These are phyloP conservation scores for Amyloporia xantha DNA, from an alignment of 768 basidiomycete genomes.

Conservation along the genomic window DNA sequence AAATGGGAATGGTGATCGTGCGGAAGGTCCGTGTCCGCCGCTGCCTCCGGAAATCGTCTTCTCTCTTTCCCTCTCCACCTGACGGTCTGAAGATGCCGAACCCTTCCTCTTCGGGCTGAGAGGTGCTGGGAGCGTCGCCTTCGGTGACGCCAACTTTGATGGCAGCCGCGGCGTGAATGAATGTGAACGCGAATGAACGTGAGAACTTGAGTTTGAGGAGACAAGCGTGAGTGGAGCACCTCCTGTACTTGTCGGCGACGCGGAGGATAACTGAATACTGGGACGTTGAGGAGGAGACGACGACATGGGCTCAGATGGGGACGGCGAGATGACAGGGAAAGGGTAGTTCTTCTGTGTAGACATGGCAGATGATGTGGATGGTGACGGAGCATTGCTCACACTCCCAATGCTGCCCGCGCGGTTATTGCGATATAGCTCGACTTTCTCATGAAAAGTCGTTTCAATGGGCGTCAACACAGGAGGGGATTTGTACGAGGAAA, in stretches of 20 bases:
- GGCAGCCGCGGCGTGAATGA: slow-evolving; percentile 68
- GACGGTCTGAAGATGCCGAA: slow-evolving; percentile 32
- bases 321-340: slow-evolving; percentile 24
- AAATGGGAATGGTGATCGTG: slow-evolving; percentile 27
- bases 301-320: slow-evolving; percentile 25
- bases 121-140: slow-evolving; percentile 35
- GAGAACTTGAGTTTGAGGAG: slow-evolving; percentile 23
- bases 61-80: slow-evolving; percentile 29
- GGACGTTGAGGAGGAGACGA: slow-evolving; percentile 23
- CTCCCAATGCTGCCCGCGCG: slow-evolving; percentile 43
- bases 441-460: slow-evolving; percentile 50
- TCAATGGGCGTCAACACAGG: slow-evolving; percentile 33
- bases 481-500: slow-evolving; percentile 27
- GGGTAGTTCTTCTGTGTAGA: slow-evolving; percentile 23
- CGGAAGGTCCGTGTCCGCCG: no score
- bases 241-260: slow-evolving; percentile 14
- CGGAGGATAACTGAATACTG: slow-evolving; percentile 12
- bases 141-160: slow-evolving; percentile 57
- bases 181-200: slow-evolving; percentile 59
- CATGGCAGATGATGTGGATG: slow-evolving; percentile 12
- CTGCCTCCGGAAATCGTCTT: slow-evolving; percentile 13
- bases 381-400: slow-evolving; percentile 17
- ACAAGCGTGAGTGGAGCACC: slow-evolving; percentile 18
- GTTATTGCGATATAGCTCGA: slow-evolving; percentile 59
- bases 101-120: slow-evolving; percentile 52